Conservation (phyloP, 2,329 filamentous ascomycete species). For the Sporothrix phasma region DNA sequence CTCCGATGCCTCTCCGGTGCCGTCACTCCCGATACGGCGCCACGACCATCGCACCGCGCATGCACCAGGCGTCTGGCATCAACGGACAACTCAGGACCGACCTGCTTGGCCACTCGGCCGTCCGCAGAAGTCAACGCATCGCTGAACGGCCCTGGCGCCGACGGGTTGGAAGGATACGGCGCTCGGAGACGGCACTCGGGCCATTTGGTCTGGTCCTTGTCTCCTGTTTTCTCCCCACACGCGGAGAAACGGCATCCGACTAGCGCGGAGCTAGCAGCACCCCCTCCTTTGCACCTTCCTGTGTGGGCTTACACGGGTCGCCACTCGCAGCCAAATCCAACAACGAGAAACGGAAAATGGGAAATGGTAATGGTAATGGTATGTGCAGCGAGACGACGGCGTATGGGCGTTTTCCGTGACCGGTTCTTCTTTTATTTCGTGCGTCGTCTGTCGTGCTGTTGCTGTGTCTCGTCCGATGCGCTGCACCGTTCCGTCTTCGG, state of each 20-base stretch:
- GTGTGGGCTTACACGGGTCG: background rate
- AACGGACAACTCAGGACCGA: too few relatives aligned
- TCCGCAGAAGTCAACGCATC: too few relatives aligned
- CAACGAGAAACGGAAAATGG: background rate
- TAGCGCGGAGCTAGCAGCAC: background rate
- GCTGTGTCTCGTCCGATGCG: background rate
- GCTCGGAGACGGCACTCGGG: background rate
- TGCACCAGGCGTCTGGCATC: too few relatives aligned
- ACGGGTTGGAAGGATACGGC: conserved; percentile 2
- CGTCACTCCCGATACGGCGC: too few relatives aligned
- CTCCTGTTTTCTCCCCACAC: background rate
- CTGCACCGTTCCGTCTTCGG: background rate
- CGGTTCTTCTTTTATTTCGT: background rate
- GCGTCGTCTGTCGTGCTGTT: background rate
- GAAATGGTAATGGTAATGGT: too few relatives aligned
- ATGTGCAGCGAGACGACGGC: background rate
- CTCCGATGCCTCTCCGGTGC: too few relatives aligned
- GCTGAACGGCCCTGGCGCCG: too few relatives aligned
- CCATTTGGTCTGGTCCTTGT: background rate
- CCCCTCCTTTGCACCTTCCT: background rate
- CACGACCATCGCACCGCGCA: too few relatives aligned
- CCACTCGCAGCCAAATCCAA: background rate
- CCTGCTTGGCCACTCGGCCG: too few relatives aligned
- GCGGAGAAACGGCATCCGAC: background rate
- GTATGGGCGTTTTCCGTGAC: background rate